Evolutionary conservation across 2,329 filamentous ascomycete species (phyloP), one percentile per base, ranked within the genome.

Genomic region (Epichloe aotearoae): DNA sequence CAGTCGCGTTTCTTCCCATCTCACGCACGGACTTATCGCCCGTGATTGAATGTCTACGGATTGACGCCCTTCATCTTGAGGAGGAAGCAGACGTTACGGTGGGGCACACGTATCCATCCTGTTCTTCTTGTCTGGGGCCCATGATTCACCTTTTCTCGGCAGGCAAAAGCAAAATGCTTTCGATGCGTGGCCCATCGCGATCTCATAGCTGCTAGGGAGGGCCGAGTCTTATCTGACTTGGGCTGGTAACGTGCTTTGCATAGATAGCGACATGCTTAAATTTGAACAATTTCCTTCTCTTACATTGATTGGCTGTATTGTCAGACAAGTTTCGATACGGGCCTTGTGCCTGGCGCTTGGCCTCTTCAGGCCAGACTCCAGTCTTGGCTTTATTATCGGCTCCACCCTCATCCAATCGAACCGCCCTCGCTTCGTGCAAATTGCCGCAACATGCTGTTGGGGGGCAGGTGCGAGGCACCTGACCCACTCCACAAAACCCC

Each of bases 201-300:
- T 30, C 26, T 10, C 7, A 30, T 30, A 11, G 8, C 26, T 30
- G 26, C 26, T 11, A 30, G 26, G 8, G 23, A 26, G 6, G 26
- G 8, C 26, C 26, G 8, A 30, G 26, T 30, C 26, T 8, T 26
- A 26, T 26, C 23, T 7, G 23, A 26, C 23, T 26, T 23, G 23
- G 23, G n/a, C 23, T 23, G 23, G 23, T 23, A 23, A 6, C 23
- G 23, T 23, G 2, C 6, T 23, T 23, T 26, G 6, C 23, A 10
- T 10, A 11, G 12, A n/a, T n/a, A n/a, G n/a, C 33, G 6, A 14
- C 26, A 15, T 7, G 54, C 52, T 59, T 59, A 63, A 55, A 63
- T 62, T 63, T 63, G 59, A 55, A 61, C 53, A 62, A 62, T 62
- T 55, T 63, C 59, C 56, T 47, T 47, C 47, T 42, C 40, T 50